Evolutionary conservation across 1,284 basidiomycete species (phyloP).

Genomic region (Cryptococcus maquisensis): DNA sequence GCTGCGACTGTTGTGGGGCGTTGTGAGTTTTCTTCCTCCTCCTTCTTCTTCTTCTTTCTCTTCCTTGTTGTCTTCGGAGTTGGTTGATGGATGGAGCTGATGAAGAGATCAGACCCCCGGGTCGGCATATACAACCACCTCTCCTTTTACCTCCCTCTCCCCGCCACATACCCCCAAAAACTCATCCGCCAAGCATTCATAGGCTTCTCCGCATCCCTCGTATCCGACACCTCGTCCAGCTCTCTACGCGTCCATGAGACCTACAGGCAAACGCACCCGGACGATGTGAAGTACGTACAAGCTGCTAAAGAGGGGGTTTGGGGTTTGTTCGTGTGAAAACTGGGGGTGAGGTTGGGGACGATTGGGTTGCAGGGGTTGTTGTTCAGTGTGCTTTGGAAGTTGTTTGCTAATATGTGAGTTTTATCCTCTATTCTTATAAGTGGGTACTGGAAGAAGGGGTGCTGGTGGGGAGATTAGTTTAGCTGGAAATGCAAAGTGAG

Average conservation of each 20-base stretch:
- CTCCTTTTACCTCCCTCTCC: slow-evolving; percentile 58
- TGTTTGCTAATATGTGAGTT: slow-evolving; percentile 68
- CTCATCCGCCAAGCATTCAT: slow-evolving; percentile 75
- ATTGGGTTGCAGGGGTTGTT: slow-evolving; percentile 82
- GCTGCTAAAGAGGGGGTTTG: slow-evolving; percentile 58
- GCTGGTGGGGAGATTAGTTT: no score
- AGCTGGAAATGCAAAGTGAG: no score
- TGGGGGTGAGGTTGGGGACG: slow-evolving; percentile 75
- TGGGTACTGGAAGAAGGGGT: background rate
- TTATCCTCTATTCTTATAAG: no score
- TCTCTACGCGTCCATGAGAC: slow-evolving; percentile 87
- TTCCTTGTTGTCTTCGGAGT: background rate
- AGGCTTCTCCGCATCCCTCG: slow-evolving; percentile 73
- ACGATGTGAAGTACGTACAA: slow-evolving; percentile 62
- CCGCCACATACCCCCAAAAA: slow-evolving; percentile 57
- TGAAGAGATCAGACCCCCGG: slow-evolving; percentile 57
- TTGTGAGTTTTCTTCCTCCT: slow-evolving; percentile 55
- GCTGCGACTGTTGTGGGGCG: slow-evolving; percentile 88
- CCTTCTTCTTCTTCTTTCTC: slow-evolving; percentile 48
- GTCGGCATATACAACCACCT: slow-evolving; percentile 68
- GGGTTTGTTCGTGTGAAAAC: slow-evolving; percentile 76
- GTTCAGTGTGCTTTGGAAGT: slow-evolving; percentile 78
- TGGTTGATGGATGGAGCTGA: no score
- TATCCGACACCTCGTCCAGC: slow-evolving; percentile 78
- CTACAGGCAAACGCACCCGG: slow-evolving; percentile 82